Percentiles rank a stretch among this genome's conserved stretches.
Evolutionary conservation across 441 rosid species (phyloP).

Genomic region (Croton setiger): DNA sequence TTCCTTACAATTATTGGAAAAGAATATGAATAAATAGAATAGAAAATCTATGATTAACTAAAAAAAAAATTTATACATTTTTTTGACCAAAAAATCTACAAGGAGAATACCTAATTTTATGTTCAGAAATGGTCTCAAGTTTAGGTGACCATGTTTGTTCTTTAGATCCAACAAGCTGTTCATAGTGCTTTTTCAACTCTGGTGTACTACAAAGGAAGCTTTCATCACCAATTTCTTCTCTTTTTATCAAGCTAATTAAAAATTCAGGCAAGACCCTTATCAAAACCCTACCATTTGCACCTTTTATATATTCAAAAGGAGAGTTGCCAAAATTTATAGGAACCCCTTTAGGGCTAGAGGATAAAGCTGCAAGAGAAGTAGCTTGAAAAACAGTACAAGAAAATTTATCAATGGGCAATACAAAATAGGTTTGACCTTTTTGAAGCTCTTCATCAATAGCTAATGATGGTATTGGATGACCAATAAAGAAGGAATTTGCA

Average conservation of each 20-base stretch:
- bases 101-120: slow-evolving; percentile 65
- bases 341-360: slow-evolving; percentile 29
- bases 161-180: slow-evolving; percentile 62
- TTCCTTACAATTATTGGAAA: too few species aligned
- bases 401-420: slow-evolving; percentile 70
- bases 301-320: slow-evolving; percentile 65
- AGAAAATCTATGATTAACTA: too few species aligned
- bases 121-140: slow-evolving; percentile 75
- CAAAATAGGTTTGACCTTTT: slow-evolving; percentile 71
- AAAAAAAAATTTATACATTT: too few species aligned
- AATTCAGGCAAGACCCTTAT: slow-evolving; percentile 71
- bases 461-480: slow-evolving; percentile 63
- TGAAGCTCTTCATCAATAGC: slow-evolving; percentile 61
- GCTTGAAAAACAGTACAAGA: slow-evolving; percentile 44
- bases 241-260: slow-evolving; percentile 43
- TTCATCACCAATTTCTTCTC: slow-evolving; percentile 5
- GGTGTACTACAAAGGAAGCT: slow-evolving; percentile 75
- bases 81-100: slow-evolving; percentile 54
- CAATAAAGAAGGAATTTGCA: slow-evolving; percentile 80
- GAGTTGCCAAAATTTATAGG: slow-evolving; percentile 48
- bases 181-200: slow-evolving; percentile 83
- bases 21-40: too few species aligned
- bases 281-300: slow-evolving; percentile 47
- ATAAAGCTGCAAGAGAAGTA: slow-evolving; percentile 55
- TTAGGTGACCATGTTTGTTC: slow-evolving; percentile 85